Evolutionary conservation across 208 protist genomes (phyloP).

Genomic region (Trypanosoma lewisi): DNA sequence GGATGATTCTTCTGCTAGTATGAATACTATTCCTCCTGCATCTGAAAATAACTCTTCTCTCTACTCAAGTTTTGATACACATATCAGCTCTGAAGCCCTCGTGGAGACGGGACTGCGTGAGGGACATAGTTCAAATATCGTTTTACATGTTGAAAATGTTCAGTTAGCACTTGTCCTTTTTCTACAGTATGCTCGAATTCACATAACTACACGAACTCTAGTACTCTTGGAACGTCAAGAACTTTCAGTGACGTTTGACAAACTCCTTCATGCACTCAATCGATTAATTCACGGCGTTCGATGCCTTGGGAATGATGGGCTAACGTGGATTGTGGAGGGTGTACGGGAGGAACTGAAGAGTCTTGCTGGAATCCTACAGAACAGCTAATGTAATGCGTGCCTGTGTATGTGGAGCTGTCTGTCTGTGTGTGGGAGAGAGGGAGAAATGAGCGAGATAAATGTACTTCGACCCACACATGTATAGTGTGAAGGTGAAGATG

Average conservation of each 20-base stretch:
- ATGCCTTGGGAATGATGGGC: constrained; percentile 22
- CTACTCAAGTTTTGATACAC: constrained; percentile 9
- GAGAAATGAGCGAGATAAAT: no score
- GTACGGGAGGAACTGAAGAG: constrained; percentile 24
- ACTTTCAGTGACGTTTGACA: constrained; percentile 34
- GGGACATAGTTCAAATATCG: constrained; percentile 26
- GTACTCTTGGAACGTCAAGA: constrained; percentile 22
- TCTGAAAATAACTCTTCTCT: constrained; percentile 15
- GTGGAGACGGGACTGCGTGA: constrained; percentile 35
- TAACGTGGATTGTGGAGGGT: constrained; percentile 18
- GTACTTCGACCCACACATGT: no score
- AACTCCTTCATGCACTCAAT: constrained; percentile 40
- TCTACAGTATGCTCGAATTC: constrained; percentile 27
- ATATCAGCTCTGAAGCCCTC: constrained; percentile 13
- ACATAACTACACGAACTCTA: constrained; percentile 7
- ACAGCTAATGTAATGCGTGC: background rate
- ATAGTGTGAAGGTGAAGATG: no score
- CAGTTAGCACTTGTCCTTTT: constrained; percentile 66
- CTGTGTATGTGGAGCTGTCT: no score
- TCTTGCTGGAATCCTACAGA: constrained; percentile 10
- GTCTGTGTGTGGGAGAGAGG: no score
- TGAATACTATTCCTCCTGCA: background rate
- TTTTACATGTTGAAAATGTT: constrained; percentile 46
- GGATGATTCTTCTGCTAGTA: constrained; percentile 2
- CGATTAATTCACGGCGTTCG: constrained; percentile 26